Evolutionary conservation across 495 filamentous ascomycete genomes (phyloP), one percentile per base, ranked within the genome.

Genomic region (Hamigera avellanea): DNA sequence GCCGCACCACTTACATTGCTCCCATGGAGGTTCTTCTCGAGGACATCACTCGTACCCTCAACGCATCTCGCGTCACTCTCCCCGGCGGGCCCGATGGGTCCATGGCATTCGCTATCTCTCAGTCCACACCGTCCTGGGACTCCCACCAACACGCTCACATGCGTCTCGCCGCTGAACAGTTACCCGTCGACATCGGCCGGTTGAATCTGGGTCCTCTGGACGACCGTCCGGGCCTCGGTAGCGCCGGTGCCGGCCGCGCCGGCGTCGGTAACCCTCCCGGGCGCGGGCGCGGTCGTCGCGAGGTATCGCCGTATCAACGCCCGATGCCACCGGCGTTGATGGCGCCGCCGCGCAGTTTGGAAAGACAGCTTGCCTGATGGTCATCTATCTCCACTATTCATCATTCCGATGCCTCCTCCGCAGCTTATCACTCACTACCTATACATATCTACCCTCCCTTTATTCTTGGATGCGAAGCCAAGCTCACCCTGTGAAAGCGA

Each of bases 21-120:
- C 89, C 89, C 2, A 96, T 96, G 89, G 83, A 96, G 36, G 71
- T 95, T 5, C 60, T 93, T 14, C 66, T 95, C 12, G 70, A 78
- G 26, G 89, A 96, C 49, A 95, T 96, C 40, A 75, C 76, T 14
- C 75, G 77, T 29, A 83, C 78, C 1, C 64, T 96, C 5, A 71
- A 61, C 14, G 65, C 66, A 19, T 55, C 52, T 10, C 45, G 50
- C 12, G 53, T 69, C 33, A 46, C 51, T 16, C 55, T 69, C 6
- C 63, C 65, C 13, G 60, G 57, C 19, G 43, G 49, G 21, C 53
- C 57, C 8, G 42, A 52, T 25, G 54, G 51, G 7, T 44, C 53
- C 2, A 36, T 56, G 23, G 42, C 49, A 14, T 62, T 26, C 14
- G 34, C 39, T 36, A 42, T 35, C 23, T 29, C 36, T 27, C 40